These are phyloP conservation scores for Lenzites betulinus DNA, from an alignment of 768 basidiomycete genomes.

Conservation along the genomic window DNA sequence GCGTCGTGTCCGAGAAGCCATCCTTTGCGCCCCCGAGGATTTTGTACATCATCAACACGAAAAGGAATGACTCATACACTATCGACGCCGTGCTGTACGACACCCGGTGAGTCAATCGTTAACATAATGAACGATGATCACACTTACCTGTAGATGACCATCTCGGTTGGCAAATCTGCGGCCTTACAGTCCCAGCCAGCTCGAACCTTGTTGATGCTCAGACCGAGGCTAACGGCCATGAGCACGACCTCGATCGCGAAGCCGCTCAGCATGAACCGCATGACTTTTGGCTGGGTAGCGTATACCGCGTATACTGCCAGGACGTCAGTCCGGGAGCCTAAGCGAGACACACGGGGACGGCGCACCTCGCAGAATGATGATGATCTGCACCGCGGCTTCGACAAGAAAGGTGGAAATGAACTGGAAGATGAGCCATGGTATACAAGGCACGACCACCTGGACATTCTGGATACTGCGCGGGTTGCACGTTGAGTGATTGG, in stretches of 20 bases:
- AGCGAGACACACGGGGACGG: background rate
- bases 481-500: too few relatives aligned
- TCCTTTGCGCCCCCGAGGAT: slow-evolving; percentile 22
- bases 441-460: slow-evolving; percentile 5
- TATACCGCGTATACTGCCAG: slow-evolving; percentile 17
- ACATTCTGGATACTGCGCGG: slow-evolving; percentile 11
- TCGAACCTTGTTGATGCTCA: slow-evolving; percentile 18
- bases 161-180: slow-evolving; percentile 10
- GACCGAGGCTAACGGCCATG: slow-evolving; percentile 16
- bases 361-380: slow-evolving; percentile 20
- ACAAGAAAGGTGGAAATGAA: slow-evolving; percentile 13
- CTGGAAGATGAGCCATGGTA: slow-evolving; percentile 17
- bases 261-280: slow-evolving; percentile 15
- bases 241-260: slow-evolving; percentile 10
- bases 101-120: background rate
- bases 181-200: slow-evolving; percentile 9
- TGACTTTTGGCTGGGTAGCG: background rate
- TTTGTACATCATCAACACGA: slow-evolving; percentile 27
- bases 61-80: slow-evolving; percentile 29
- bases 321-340: background rate
- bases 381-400: slow-evolving; percentile 15
- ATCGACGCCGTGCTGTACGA: slow-evolving; percentile 26
- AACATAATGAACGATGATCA: background rate
- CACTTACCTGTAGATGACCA: slow-evolving; percentile 20
- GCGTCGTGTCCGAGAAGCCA: slow-evolving; percentile 26